These are phyloP conservation scores for Trichoderma sp. DNA, from an alignment of 2,329 filamentous ascomycete species.

Conservation along the genomic window DNA sequence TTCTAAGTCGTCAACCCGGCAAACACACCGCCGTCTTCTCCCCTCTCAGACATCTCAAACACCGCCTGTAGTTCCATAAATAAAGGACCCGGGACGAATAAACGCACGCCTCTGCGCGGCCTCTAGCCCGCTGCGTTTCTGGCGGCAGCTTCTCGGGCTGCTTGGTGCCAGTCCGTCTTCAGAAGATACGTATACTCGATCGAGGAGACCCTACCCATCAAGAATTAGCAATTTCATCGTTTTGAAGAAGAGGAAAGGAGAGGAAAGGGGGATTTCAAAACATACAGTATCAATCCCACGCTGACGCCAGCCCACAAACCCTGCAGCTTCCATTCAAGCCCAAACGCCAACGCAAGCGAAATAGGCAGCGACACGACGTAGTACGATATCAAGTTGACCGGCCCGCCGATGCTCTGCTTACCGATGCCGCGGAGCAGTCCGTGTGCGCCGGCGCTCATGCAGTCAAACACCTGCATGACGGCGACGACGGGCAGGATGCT, in stretches of 20 bases:
- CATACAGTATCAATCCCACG: slow-evolving; percentile 63
- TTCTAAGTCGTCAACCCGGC: background rate
- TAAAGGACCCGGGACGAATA: background rate
- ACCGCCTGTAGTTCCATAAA: background rate
- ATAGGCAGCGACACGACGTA: slow-evolving; percentile 84
- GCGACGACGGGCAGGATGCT: slow-evolving; percentile 75
- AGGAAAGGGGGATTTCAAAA: slow-evolving; percentile 21
- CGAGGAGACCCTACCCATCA: slow-evolving; percentile 41
- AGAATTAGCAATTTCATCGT: background rate
- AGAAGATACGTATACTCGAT: slow-evolving; percentile 54
- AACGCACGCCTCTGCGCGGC: background rate
- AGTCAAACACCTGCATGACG: slow-evolving; percentile 87
- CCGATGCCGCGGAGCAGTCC: slow-evolving; percentile 85
- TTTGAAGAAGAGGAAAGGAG: background rate
- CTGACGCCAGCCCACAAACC: slow-evolving; percentile 81
- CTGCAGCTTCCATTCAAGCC: slow-evolving; percentile 68
- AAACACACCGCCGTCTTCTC: background rate
- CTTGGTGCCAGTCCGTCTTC: slow-evolving; percentile 52
- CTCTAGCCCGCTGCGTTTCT: slow-evolving; percentile 48
- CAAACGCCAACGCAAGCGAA: slow-evolving; percentile 74
- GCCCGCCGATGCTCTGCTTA: slow-evolving; percentile 84
- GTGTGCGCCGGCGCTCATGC: slow-evolving; percentile 73
- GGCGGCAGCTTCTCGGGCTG: slow-evolving; percentile 50
- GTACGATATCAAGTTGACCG: slow-evolving; percentile 81
- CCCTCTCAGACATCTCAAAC: background rate